Base-by-base conservation (phyloP, 2,329 filamentous ascomycete genomes). In the Fusarium neocosmosporiellum region DNA sequence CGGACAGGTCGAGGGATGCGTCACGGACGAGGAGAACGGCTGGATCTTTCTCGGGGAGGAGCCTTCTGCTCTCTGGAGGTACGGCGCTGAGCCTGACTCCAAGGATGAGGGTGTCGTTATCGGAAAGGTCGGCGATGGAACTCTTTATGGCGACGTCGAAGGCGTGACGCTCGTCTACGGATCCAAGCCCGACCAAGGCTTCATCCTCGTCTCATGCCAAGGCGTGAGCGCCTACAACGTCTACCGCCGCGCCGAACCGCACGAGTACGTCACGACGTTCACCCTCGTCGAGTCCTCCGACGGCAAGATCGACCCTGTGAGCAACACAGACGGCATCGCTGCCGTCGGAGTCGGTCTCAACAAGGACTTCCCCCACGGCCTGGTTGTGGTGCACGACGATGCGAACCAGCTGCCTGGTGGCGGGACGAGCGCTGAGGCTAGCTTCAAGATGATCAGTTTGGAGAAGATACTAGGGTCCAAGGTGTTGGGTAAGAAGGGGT, bases 1-100 rank as follows among this genome's bases (percentile, higher is more conserved):
- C 3, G 85, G 86, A 4, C 86, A 89, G 69, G 86, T 88, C 1
- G 87, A 89, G 75, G 87, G 87, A 5, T 89, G 87, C 58, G 87
- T 88, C 0, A 77, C 83, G 0, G 87, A 89, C 62, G 86, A 88
- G 24, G 83, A 83, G 16, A 86, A 87, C 63, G 85, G 85, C 7
- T 86, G 83, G 78, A 71, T 89, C 4, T 84, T 88, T 69, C 79
- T 88, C 6, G 86, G 87, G 36, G 87, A 88, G 72, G 87, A 89
- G 59, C 85, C 85, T 0, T 83, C 81, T 7, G 87, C 85, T 0
- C 81, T 88, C 1, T 89, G 87, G 87, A 80, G 86, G 5, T 88
- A 88, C 58, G 84, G 81, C 7, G 86, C 86, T 0, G 87, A 89
- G 73, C 87, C 87, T 0, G 82, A 84, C 46, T 78, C 81, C 24